Conservation (phyloP, 192 early-diverging fungal genomes). For the Entomortierella chlamydospora region DNA sequence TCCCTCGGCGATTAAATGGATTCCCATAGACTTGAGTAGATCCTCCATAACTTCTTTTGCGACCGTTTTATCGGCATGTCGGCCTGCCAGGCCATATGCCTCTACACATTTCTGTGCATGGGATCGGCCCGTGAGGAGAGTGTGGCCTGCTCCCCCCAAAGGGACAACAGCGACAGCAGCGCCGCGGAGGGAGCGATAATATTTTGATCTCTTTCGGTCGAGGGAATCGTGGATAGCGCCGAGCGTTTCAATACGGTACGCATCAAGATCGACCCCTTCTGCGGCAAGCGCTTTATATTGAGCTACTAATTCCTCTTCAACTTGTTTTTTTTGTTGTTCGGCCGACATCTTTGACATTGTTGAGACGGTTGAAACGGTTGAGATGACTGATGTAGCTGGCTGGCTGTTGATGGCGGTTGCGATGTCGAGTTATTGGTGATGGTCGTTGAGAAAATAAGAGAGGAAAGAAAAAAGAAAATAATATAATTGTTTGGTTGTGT, state of each 20-base stretch:
- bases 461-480: no score
- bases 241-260: not conserved
- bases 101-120: not conserved
- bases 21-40: not conserved
- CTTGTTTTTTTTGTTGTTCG: not conserved
- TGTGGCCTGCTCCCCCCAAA: not conserved
- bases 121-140: not conserved
- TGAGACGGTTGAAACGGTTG: no score
- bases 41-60: slow-evolving; percentile 2
- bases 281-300: not conserved
- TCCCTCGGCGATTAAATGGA: not conserved
- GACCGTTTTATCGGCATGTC: not conserved
- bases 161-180: slow-evolving; percentile 3
- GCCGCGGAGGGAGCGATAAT: not conserved
- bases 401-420: no score
- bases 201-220: not conserved
- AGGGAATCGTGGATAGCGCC: not conserved
- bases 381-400: no score
- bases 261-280: not conserved
- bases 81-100: not conserved
- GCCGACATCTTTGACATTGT: not conserved
- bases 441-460: no score
- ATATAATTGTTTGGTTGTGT: no score
- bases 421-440: no score
- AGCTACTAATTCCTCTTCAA: not conserved